These are phyloP conservation scores for Nymphaea colorata DNA, from an alignment of 164 flowering plant genomes.

Conservation along the genomic window DNA sequence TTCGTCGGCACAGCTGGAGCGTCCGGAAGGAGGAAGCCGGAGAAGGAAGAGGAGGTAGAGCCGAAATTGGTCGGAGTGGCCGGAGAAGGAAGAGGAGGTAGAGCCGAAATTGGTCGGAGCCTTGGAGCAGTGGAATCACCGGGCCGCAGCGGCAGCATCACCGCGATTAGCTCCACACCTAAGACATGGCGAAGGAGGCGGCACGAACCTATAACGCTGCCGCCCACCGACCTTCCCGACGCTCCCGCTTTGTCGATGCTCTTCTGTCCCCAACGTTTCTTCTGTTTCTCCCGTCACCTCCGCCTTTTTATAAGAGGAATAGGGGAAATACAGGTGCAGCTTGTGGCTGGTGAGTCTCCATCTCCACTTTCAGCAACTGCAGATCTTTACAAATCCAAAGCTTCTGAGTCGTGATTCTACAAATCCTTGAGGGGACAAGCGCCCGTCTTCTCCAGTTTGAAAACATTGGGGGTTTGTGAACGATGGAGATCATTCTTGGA, in stretches of 20 bases:
- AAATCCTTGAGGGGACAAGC: neutral
- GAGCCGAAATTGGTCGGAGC: too few species aligned
- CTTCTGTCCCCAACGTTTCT: neutral
- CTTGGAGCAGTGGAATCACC: too few species aligned
- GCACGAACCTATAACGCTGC: constrained; percentile 89
- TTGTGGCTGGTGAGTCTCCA: neutral
- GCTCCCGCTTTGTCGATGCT: too few species aligned
- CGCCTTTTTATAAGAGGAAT: neutral
- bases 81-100: too few species aligned
- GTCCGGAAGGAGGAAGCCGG: too few species aligned
- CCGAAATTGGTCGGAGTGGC: too few species aligned
- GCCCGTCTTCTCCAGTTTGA: neutral
- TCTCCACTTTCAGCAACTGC: neutral
- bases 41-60: too few species aligned
- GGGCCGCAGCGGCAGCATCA: too few species aligned
- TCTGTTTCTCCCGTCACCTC: neutral
- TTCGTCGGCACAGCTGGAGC: too few species aligned
- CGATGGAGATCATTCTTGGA: too few species aligned
- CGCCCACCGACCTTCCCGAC: too few species aligned
- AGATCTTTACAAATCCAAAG: neutral
- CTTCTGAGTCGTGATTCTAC: neutral
- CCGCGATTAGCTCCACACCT: constrained; percentile 86
- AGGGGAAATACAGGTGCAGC: neutral
- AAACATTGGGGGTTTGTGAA: too few species aligned
- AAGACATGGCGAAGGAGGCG: constrained; percentile 87